These are phyloP conservation scores for Phytophthora aleatoria DNA, from an alignment of 352 stramenopile genomes.

Conservation along the genomic window DNA sequence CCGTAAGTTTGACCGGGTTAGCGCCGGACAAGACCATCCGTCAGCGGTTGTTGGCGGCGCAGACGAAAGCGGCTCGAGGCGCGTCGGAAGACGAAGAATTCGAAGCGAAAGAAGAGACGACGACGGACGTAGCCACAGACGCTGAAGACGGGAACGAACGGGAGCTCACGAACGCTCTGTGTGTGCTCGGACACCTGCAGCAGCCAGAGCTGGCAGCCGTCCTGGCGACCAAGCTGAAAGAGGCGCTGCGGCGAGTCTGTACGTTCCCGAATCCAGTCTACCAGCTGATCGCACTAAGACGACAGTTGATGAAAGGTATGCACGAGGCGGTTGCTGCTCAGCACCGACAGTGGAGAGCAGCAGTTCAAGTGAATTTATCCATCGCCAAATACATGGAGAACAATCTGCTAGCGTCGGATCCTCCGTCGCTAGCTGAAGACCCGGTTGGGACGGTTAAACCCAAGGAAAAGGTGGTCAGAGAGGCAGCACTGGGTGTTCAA, in stretches of 20 bases:
- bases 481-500: constrained; percentile 53
- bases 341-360: constrained; percentile 47
- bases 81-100: constrained; percentile 30
- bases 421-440: not conserved
- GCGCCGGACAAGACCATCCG: constrained; percentile 28
- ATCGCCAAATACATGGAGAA: constrained; percentile 20
- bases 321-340: constrained; percentile 53
- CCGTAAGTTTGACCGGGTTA: not conserved
- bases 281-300: constrained; percentile 53
- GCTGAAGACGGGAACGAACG: constrained; percentile 25
- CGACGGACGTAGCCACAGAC: not conserved
- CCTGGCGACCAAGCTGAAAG: constrained; percentile 56
- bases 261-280: constrained; percentile 62
- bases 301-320: constrained; percentile 63
- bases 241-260: constrained; percentile 44
- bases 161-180: constrained; percentile 54
- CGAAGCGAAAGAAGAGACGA: constrained; percentile 23
- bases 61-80: constrained; percentile 27
- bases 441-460: constrained; percentile 15
- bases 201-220: constrained; percentile 46
- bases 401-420: not conserved
- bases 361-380: constrained; percentile 20
- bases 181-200: constrained; percentile 53
- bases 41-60: constrained; percentile 25
- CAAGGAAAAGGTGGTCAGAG: constrained; percentile 37